Evolutionary conservation across 1,284 basidiomycete species (phyloP).

Genomic region (Grifola frondosa): DNA sequence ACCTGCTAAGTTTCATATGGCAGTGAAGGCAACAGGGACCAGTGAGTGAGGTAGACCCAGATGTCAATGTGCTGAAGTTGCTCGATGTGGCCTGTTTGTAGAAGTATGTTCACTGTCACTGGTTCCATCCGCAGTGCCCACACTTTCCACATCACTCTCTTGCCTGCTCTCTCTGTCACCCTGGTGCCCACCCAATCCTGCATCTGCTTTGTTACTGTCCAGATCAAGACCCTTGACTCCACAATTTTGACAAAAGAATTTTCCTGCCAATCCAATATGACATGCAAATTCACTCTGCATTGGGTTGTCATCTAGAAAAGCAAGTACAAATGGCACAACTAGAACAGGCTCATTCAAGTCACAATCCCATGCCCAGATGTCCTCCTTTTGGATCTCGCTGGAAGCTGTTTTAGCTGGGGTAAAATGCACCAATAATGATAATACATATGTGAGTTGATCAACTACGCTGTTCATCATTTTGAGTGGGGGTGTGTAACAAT

Average conservation of each 20-base stretch:
- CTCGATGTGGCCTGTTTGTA: too few relatives aligned
- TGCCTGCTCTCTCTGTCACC: too few relatives aligned
- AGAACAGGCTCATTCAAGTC: slow-evolving; percentile 29
- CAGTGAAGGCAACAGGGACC: too few relatives aligned
- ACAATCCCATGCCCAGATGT: slow-evolving; percentile 39
- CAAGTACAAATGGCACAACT: slow-evolving; percentile 33
- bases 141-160: too few relatives aligned
- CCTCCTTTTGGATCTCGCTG: slow-evolving; percentile 24
- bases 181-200: too few relatives aligned
- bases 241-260: slow-evolving; percentile 40
- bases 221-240: slow-evolving; percentile 33
- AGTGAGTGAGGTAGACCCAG: too few relatives aligned
- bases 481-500: slow-evolving; percentile 37
- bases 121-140: too few relatives aligned
- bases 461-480: slow-evolving; percentile 43
- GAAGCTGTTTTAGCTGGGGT: too few relatives aligned
- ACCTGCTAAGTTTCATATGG: too few relatives aligned
- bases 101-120: too few relatives aligned
- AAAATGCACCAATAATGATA: not conserved
- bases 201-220: too few relatives aligned
- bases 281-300: slow-evolving; percentile 46
- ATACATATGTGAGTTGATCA: slow-evolving; percentile 6
- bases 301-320: slow-evolving; percentile 42
- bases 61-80: too few relatives aligned
- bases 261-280: slow-evolving; percentile 40